Conservation (phyloP, 495 filamentous ascomycete genomes). For the Tuber melanosporum region DNA sequence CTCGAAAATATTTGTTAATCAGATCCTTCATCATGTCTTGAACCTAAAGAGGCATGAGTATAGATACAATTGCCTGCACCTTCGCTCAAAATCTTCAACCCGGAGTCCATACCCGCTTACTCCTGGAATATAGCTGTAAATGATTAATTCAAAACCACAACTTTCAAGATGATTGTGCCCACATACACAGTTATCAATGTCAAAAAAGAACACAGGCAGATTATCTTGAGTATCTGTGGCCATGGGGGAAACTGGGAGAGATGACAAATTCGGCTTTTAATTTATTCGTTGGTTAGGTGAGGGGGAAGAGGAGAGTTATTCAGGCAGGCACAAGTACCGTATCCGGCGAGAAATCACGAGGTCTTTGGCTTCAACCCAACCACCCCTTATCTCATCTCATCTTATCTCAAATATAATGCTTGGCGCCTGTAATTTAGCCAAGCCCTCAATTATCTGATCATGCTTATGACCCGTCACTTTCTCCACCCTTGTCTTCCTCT, state of each 20-base stretch:
- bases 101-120: constrained; percentile 37
- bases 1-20: constrained; percentile 47
- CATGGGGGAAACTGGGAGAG: constrained; percentile 8
- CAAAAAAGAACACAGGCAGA: constrained; percentile 71
- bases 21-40: constrained; percentile 55
- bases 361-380: neutral
- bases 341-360: neutral
- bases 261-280: neutral
- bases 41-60: constrained; percentile 41
- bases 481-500: neutral
- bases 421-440: neutral
- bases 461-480: neutral
- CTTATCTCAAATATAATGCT: neutral
- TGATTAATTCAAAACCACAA: constrained; percentile 17
- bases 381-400: neutral
- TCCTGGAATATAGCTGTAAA: constrained; percentile 52
- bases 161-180: neutral
- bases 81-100: neutral
- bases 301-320: neutral
- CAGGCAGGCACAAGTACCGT: neutral
- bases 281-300: neutral
- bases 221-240: constrained; percentile 14
- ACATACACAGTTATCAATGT: constrained; percentile 94
- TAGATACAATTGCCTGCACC: neutral
- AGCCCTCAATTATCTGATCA: neutral